Conservation (phyloP, 1,139 yeast genomes). For the Kodamaea ohmeri region DNA sequence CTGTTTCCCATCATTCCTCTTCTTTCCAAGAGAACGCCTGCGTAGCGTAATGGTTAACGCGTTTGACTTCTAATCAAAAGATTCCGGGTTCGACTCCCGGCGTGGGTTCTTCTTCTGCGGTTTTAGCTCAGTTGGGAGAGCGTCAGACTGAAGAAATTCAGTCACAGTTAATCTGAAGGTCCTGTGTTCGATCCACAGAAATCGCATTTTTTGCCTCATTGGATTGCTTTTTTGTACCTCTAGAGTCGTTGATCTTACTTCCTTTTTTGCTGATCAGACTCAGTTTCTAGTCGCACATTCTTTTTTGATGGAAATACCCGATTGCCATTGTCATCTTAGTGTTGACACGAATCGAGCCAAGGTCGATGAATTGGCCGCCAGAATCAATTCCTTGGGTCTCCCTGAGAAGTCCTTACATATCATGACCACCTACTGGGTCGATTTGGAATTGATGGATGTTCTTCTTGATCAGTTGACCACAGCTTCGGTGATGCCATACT, state of each 20-base stretch:
- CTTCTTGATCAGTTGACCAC: constrained; percentile 27
- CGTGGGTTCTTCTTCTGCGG: constrained; percentile 23
- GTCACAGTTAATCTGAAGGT: constrained; percentile 49
- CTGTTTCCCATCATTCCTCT: too few species aligned
- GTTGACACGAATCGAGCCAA: constrained; percentile 10
- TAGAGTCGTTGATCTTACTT: too few species aligned
- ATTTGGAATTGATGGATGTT: constrained; percentile 35
- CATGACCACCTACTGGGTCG: constrained; percentile 62
- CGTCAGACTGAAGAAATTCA: constrained; percentile 72
- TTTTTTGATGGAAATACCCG: constrained; percentile 11
- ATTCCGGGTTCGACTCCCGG: constrained; percentile 19
- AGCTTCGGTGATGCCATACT: constrained; percentile 50
- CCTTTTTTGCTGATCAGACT: too few species aligned
- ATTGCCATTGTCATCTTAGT: constrained; percentile 20
- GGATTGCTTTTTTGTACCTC: constrained; percentile 3
- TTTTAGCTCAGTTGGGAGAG: constrained; percentile 84
- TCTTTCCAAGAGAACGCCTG: constrained; percentile 9
- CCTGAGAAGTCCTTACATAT: constrained; percentile 24
- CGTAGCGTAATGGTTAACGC: constrained; percentile 18
- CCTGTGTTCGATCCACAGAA: constrained; percentile 55
- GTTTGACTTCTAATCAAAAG: constrained; percentile 18
- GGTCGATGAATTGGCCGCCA: constrained; percentile 10
- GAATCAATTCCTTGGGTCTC: constrained; percentile 8
- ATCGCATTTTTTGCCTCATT: constrained; percentile 23
- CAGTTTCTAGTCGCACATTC: too few species aligned